phyloP scores from a whole-genome alignment of 2,329 filamentous ascomycete species.

The Aureobasidium sp. region DNA sequence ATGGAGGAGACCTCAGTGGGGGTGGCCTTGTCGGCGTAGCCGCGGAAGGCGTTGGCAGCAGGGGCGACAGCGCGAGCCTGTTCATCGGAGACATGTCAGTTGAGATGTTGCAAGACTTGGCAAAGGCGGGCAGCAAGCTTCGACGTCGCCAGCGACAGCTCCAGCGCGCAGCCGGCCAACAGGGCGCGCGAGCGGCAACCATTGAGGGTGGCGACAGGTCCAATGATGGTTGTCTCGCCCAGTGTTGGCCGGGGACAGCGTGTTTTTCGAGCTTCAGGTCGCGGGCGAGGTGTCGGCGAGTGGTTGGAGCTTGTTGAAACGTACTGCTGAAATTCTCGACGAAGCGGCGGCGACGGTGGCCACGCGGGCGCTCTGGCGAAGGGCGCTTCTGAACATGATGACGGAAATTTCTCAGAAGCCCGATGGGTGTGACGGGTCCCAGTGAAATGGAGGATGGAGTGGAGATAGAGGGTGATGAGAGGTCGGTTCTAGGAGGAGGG shows the following conservation, averaged over 20 bases:
- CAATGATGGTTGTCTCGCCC: slow-evolving; percentile 23
- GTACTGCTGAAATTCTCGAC: slow-evolving; percentile 89
- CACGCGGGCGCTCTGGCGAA: slow-evolving; percentile 93
- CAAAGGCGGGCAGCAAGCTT: slow-evolving; percentile 9
- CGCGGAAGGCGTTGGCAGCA: slow-evolving; percentile 67
- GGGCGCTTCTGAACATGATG: slow-evolving; percentile 96
- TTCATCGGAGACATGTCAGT: slow-evolving; percentile 42
- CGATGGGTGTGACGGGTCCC: slow-evolving; percentile 19
- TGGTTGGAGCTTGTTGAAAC: slow-evolving; percentile 45
- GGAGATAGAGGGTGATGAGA: slow-evolving; percentile 20
- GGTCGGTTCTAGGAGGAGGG: slow-evolving; percentile 16
- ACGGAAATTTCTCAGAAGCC: slow-evolving; percentile 18
- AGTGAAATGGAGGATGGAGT: slow-evolving; percentile 18
- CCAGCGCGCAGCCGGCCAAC: slow-evolving; percentile 5
- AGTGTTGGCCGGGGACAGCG: slow-evolving; percentile 23
- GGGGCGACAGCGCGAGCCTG: slow-evolving; percentile 84
- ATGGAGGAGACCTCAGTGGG: slow-evolving; percentile 99
- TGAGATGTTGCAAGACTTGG: slow-evolving; percentile 27
- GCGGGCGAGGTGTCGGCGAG: slow-evolving; percentile 35
- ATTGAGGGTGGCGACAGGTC: slow-evolving; percentile 25
- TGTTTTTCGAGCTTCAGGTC: slow-evolving; percentile 35
- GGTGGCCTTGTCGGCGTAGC: slow-evolving; percentile 88
- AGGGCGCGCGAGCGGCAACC: slow-evolving; percentile 16
- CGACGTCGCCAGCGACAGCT: slow-evolving; percentile 8
- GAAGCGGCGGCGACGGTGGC: slow-evolving; percentile 89